Percentiles rank a stretch among this genome's conserved stretches.
Conservation (phyloP, 441 rosid genomes). For the Euphorbia celastroides region DNA sequence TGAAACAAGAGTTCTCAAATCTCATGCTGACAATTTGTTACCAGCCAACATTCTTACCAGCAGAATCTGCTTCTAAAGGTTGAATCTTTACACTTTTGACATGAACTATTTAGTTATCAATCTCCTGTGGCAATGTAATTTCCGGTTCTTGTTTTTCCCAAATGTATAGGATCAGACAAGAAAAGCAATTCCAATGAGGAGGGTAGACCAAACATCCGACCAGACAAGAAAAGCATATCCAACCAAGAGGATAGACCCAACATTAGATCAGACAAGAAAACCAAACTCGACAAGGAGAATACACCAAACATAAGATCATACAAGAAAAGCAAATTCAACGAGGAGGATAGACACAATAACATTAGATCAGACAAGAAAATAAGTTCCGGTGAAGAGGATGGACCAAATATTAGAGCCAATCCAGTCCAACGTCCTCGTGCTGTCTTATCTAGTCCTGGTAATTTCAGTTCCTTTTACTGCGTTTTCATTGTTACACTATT, state of each 20-base stretch:
- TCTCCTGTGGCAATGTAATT: neutral
- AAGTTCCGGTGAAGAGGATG: conserved; percentile 23
- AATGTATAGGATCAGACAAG: conserved; percentile 27
- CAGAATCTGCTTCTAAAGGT: conserved; percentile 33
- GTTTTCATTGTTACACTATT: neutral
- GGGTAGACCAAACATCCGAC: conserved; percentile 34
- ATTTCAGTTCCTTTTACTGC: neutral
- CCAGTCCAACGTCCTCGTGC: conserved; percentile 61
- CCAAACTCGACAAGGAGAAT: conserved; percentile 22
- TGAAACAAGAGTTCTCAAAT: conserved; percentile 34
- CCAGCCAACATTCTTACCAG: conserved; percentile 20
- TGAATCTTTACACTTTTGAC: neutral
- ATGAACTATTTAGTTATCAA: neutral
- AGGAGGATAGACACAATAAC: conserved; percentile 34
- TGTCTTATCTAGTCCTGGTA: conserved; percentile 64
- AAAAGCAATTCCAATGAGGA: conserved; percentile 26
- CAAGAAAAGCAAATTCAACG: too few relatives aligned
- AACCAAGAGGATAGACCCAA: conserved; percentile 35
- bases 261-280: conserved; percentile 32
- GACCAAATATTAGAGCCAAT: conserved; percentile 42
- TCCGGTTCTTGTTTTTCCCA: neutral
- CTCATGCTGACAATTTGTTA: conserved; percentile 19
- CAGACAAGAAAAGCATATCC: conserved; percentile 26
- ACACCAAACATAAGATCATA: conserved; percentile 41
- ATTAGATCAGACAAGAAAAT: conserved; percentile 34